Base-by-base conservation (phyloP, 1,139 yeast genomes). In the Suhomyces atakaporum region DNA sequence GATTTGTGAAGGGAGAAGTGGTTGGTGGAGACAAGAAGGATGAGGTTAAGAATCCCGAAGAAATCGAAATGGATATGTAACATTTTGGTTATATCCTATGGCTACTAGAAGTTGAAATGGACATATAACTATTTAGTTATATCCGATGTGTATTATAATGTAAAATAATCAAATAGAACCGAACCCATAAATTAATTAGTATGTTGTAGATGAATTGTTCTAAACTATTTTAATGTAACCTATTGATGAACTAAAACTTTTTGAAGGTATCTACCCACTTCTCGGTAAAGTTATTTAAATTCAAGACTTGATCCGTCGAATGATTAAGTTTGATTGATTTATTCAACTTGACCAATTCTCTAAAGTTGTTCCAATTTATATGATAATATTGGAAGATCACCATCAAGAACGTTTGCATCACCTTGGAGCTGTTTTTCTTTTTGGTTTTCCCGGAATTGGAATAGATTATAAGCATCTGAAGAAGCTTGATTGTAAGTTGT, bases 11-110 rank as follows among this genome's bases (percentile, higher is more conserved):
- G 33, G 63, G 75, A 4, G 60, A 57, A 41, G 57, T 3, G 38
- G 43, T 24, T 3, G 41, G 39, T 15, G 43, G 43, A 3, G 28
- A 35, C 13, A 29, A 22, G 8, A 36, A 31, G 15, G 22, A 35
- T 6, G 46, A 34, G 11, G 45, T 28, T n/a, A 51, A 45, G 15
- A 84, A 84, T 51, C 84, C 86, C 1, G 88, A 84, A 49, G 82
- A 79, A 31, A 82, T 85, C 29, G 88, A 82, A 24, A 53, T 79
- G 33, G 83, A 79, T 36, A 64, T 84, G 63, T 51, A 42, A 44
- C 11, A 13, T 16, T n/a, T n/a, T n/a, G n/a, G n/a, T n/a, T n/a
- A n/a, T n/a, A n/a, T n/a, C n/a, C n/a, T n/a, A n/a, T n/a, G n/a
- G n/a, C n/a, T n/a, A n/a, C n/a, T n/a, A n/a, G n/a, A n/a, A n/a